phyloP scores from a whole-genome alignment of 139 green algal genomes.

The Bryopsis sp. region DNA sequence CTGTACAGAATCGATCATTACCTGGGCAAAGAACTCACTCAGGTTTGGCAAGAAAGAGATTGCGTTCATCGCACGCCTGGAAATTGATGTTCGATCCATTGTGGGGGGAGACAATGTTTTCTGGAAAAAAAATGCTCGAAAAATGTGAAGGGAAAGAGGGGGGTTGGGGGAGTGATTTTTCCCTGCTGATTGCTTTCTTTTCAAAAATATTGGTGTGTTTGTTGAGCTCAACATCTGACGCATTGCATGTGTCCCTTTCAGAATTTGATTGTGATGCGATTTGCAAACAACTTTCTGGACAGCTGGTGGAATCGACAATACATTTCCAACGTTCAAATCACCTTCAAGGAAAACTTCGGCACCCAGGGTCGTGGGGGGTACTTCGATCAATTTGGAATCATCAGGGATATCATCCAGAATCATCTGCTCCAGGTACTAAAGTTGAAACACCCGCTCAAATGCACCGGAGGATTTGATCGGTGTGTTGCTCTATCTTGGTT shows the following conservation, averaged over 20 bases:
- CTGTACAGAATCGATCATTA: slow-evolving; percentile 98
- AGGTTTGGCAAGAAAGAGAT: slow-evolving; percentile 26
- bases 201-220: no score
- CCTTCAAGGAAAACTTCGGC: slow-evolving; percentile 90
- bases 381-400: slow-evolving; percentile 97
- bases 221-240: no score
- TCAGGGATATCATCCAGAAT: slow-evolving; percentile 95
- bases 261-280: slow-evolving; percentile 95
- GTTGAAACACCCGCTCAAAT: neutral
- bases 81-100: neutral
- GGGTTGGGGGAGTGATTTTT: no score
- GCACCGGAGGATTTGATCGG: no score
- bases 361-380: slow-evolving; percentile 84
- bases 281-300: slow-evolving; percentile 84
- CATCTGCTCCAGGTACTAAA: slow-evolving; percentile 69
- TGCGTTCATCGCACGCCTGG: no score
- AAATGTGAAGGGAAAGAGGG: no score
- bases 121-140: no score
- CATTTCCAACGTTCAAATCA: slow-evolving; percentile 88
- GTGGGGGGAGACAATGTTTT: no score
- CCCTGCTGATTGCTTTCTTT: no score
- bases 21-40: slow-evolving; percentile 91
- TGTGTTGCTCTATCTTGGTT: no score
- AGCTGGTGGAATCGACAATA: slow-evolving; percentile 73
- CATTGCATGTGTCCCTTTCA: no score